phyloP scores from a whole-genome alignment of 108 stramenopile species.

The Phaeodactylum tricornutum region DNA sequence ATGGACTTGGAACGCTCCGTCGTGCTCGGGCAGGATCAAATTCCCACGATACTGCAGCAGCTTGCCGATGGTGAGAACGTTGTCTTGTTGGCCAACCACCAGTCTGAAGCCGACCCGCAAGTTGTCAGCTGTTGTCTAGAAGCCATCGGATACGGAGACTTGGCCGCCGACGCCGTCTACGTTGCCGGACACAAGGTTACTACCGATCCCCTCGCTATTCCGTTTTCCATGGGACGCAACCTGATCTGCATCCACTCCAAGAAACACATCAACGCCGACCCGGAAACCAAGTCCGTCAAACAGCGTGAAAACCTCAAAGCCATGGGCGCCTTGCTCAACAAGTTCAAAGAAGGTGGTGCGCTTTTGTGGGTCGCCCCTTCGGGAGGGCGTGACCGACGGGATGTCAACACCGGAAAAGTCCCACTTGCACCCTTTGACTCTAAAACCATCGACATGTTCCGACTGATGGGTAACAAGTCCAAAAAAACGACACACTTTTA shows the following conservation, averaged over 20 bases:
- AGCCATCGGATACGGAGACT: slow-evolving; percentile 36
- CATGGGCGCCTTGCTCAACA: slow-evolving; percentile 75
- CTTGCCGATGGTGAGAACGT: slow-evolving; percentile 84
- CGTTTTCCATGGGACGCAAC: slow-evolving; percentile 93
- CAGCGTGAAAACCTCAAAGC: slow-evolving; percentile 80
- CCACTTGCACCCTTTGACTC: slow-evolving; percentile 87
- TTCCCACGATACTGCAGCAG: slow-evolving; percentile 55
- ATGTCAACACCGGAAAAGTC: slow-evolving; percentile 63
- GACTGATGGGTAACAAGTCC: slow-evolving; percentile 86
- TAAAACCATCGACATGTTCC: slow-evolving; percentile 95
- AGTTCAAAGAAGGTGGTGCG: slow-evolving; percentile 73
- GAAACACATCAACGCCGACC: slow-evolving; percentile 93
- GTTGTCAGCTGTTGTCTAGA: slow-evolving; percentile 67
- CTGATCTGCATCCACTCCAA: slow-evolving; percentile 94
- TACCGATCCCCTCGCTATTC: slow-evolving; percentile 83
- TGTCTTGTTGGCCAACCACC: slow-evolving; percentile 91
- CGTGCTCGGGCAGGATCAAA: slow-evolving; percentile 69
- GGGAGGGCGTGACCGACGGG: slow-evolving; percentile 89
- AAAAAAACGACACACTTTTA: slow-evolving; percentile 85
- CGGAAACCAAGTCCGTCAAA: slow-evolving; percentile 81
- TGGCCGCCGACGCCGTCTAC: slow-evolving; percentile 66
- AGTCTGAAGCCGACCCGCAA: slow-evolving; percentile 95
- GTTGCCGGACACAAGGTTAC: slow-evolving; percentile 97
- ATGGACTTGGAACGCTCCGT: slow-evolving; percentile 66
- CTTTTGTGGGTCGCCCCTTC: slow-evolving; percentile 95